Evolutionary conservation across 345 rosid genomes (phyloP), one percentile per base, ranked within the genome.

Genomic region (sweet orange (Citrus sinensis)): DNA sequence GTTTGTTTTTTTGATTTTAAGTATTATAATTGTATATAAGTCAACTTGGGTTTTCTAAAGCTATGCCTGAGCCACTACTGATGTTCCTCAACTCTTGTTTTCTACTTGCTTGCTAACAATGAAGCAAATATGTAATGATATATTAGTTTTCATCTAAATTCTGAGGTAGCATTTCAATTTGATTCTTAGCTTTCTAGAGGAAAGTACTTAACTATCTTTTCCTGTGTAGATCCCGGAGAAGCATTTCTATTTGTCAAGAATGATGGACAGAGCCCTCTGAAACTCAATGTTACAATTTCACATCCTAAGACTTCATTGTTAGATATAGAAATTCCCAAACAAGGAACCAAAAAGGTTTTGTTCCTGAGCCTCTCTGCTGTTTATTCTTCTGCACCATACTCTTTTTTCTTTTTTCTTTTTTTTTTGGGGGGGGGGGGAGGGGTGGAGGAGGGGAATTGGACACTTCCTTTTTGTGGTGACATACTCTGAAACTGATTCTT

Each of bases 241-340:
- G 46, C 74, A 37, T 73, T 80, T 77, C 74, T 87, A 13, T 29
- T 85, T 72, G 77, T 87, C 51, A 80, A 79, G 81, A 83, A 88
- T 77, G 78, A 76, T 71, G 89, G 86, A 25, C 85, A 77, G 56
- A 58, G 2, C 32, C 60, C 70, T 76, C 71, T 83, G 20, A 35
- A 51, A 19, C 80, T 79, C 55, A 82, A 77, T 10, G 62, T 85
- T 32, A 75, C 76, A 63, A 67, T 78, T 24, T 62, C 60, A 32
- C 71, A 70, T 51, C 71, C 56, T 32, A 61, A 83, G 5, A 13
- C 2, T 34, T 27, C 7, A 8, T 42, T 70, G 3, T 9, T 17
- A 6, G 60, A 29, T 55, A 74, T 82, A 5, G 4, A 27, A 75
- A 60, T 85, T 68, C 24, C 73, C 66, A 65, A 74, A 71, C 68